A percentile compares a stretch with the other conserved stretches of the same genome.
phyloP scores from a whole-genome alignment of 371 early-diverging fungal species.

The Gilbertella persicaria region DNA sequence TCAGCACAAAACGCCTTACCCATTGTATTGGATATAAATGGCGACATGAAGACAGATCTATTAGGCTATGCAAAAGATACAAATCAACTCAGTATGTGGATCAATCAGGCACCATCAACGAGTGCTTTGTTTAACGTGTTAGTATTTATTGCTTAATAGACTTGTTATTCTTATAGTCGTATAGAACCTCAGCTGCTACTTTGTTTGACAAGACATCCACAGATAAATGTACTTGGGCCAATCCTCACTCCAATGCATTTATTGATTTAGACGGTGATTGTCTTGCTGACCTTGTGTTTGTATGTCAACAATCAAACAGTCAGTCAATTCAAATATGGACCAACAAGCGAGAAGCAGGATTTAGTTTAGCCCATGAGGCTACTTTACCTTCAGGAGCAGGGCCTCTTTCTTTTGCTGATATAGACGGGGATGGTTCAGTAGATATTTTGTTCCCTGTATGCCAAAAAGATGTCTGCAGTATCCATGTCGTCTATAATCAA shows the following conservation, averaged over 20 bases:
- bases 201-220: slow-evolving; percentile 24
- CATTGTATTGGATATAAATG: slow-evolving; percentile 77
- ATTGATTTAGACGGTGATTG: slow-evolving; percentile 93
- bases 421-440: slow-evolving; percentile 88
- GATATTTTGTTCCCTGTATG: slow-evolving; percentile 84
- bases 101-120: slow-evolving; percentile 37
- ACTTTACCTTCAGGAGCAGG: slow-evolving; percentile 74
- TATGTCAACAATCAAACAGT: slow-evolving; percentile 58
- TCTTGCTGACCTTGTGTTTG: slow-evolving; percentile 84
- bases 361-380: slow-evolving; percentile 56
- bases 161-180: background rate
- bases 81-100: slow-evolving; percentile 55
- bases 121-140: slow-evolving; percentile 39
- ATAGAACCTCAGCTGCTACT: slow-evolving; percentile 34
- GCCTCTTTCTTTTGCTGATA: slow-evolving; percentile 85
- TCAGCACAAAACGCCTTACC: slow-evolving; percentile 69
- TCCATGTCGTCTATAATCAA: slow-evolving; percentile 82
- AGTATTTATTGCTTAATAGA: slow-evolving; percentile 1
- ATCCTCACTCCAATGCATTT: slow-evolving; percentile 90
- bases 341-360: slow-evolving; percentile 65
- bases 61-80: slow-evolving; percentile 67
- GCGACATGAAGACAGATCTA: slow-evolving; percentile 78
- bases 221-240: slow-evolving; percentile 63
- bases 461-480: slow-evolving; percentile 50
- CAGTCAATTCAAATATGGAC: slow-evolving; percentile 79